Evolutionary conservation across 148 eudicot species (phyloP).

Genomic region (Suaeda aralocaspica): DNA sequence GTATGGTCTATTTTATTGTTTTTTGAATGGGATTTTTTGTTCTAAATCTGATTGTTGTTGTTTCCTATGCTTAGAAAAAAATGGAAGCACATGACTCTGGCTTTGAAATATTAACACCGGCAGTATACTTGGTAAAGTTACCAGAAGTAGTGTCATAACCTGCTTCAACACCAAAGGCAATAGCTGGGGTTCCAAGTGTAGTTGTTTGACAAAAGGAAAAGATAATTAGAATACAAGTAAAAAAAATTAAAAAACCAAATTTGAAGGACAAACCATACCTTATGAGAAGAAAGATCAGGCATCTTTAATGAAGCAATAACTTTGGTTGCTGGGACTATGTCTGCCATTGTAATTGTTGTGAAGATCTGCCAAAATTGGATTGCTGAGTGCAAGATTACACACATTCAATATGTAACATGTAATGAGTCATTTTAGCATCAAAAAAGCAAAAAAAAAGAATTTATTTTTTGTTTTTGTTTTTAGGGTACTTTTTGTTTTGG

Average conservation of each 20-base stretch:
- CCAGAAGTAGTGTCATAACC: slow-evolving; percentile 76
- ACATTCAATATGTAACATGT: too few species aligned
- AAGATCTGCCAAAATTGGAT: slow-evolving; percentile 49
- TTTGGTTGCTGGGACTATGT: slow-evolving; percentile 75
- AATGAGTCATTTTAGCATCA: too few species aligned
- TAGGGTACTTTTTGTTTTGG: too few species aligned
- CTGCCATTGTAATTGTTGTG: slow-evolving; percentile 58
- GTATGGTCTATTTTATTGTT: too few species aligned
- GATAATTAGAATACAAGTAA: neutral
- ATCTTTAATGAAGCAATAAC: slow-evolving; percentile 69
- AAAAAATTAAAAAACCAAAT: neutral
- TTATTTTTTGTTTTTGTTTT: too few species aligned
- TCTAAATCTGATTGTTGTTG: too few species aligned
- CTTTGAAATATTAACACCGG: slow-evolving; percentile 63
- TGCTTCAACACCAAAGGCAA: slow-evolving; percentile 89
- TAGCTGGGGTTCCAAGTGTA: slow-evolving; percentile 84
- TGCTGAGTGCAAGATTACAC: slow-evolving; percentile 6
- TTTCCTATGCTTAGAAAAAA: slow-evolving; percentile 62
- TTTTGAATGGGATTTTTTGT: too few species aligned
- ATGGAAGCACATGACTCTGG: slow-evolving; percentile 67
- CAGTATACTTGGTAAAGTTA: slow-evolving; percentile 67
- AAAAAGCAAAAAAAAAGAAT: too few species aligned
- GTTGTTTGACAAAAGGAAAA: slow-evolving; percentile 37
- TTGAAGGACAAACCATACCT: slow-evolving; percentile 39
- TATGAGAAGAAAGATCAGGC: slow-evolving; percentile 73